Conservation (phyloP, 2,329 filamentous ascomycete species). For the Botrytis fragariae region DNA sequence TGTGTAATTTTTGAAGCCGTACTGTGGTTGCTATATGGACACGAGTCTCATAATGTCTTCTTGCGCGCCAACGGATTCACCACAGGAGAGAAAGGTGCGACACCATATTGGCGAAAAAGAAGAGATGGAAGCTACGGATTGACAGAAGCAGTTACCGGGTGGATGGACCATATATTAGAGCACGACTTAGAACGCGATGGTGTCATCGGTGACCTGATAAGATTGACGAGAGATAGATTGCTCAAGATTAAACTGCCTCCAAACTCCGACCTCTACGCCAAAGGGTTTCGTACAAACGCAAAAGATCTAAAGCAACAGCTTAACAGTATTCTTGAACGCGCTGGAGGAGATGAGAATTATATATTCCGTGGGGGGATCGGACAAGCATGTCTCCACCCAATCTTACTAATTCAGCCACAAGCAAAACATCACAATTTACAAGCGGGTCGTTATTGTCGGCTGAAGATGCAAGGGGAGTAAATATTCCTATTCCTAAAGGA, state of each 20-base stretch:
- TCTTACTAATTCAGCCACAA: not conserved
- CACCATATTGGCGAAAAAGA: not conserved
- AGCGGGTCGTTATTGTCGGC: not conserved
- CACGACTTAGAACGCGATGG: not conserved
- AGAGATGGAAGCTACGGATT: not conserved
- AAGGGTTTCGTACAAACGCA: not conserved
- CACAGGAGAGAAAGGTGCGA: not conserved
- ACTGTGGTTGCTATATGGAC: conserved; percentile 6
- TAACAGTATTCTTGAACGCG: not conserved
- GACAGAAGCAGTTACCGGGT: not conserved
- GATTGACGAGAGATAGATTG: not conserved
- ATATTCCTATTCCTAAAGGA: not conserved
- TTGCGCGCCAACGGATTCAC: not conserved
- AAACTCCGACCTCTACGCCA: not conserved
- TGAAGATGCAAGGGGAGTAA: not conserved
- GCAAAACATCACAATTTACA: not conserved
- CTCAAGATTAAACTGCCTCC: not conserved
- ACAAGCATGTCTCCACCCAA: not conserved
- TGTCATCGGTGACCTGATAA: not conserved
- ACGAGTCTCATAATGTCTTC: not conserved
- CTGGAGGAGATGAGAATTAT: not conserved
- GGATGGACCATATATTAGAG: not conserved
- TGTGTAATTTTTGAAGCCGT: conserved; percentile 10
- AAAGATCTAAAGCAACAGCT: not conserved
- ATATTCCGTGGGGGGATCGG: not conserved